Evolutionary conservation across 495 filamentous ascomycete genomes (phyloP).

Genomic region (Bryoglossum gracile): DNA sequence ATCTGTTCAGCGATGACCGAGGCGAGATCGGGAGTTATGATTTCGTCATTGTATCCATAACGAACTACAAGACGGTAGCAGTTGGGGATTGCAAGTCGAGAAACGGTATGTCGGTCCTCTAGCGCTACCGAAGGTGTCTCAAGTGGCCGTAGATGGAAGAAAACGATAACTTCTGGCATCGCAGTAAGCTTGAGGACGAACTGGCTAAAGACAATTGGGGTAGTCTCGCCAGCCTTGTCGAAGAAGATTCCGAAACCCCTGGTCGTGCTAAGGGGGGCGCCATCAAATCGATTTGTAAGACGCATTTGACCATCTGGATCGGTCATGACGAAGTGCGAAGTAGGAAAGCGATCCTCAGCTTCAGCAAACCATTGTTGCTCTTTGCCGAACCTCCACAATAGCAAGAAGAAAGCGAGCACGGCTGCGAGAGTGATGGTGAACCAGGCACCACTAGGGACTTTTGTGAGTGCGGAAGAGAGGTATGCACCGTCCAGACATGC

Average conservation of each 20-base stretch:
- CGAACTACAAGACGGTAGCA: slow-evolving; percentile 58
- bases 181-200: slow-evolving; percentile 53
- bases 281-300: slow-evolving; percentile 36
- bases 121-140: slow-evolving; percentile 39
- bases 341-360: slow-evolving; percentile 46
- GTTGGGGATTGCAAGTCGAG: slow-evolving; percentile 39
- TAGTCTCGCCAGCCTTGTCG: slow-evolving; percentile 53
- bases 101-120: slow-evolving; percentile 32
- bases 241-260: slow-evolving; percentile 56
- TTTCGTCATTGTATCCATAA: slow-evolving; percentile 62
- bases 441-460: slow-evolving; percentile 66
- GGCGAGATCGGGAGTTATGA: slow-evolving; percentile 55
- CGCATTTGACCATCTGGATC: slow-evolving; percentile 20
- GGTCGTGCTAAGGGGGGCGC: slow-evolving; percentile 35
- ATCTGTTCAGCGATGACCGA: slow-evolving; percentile 52
- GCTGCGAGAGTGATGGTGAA: slow-evolving; percentile 56
- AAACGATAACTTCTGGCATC: slow-evolving; percentile 47
- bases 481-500: slow-evolving; percentile 55
- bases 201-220: slow-evolving; percentile 53
- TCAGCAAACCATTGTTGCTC: slow-evolving; percentile 65
- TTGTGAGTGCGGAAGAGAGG: slow-evolving; percentile 56
- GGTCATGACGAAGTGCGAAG: slow-evolving; percentile 32
- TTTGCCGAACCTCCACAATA: slow-evolving; percentile 67
- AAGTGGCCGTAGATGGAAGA: slow-evolving; percentile 55
- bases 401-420: slow-evolving; percentile 48